Conservation (phyloP, 2,329 filamentous ascomycete species). For the Trichoderma hamatum region DNA sequence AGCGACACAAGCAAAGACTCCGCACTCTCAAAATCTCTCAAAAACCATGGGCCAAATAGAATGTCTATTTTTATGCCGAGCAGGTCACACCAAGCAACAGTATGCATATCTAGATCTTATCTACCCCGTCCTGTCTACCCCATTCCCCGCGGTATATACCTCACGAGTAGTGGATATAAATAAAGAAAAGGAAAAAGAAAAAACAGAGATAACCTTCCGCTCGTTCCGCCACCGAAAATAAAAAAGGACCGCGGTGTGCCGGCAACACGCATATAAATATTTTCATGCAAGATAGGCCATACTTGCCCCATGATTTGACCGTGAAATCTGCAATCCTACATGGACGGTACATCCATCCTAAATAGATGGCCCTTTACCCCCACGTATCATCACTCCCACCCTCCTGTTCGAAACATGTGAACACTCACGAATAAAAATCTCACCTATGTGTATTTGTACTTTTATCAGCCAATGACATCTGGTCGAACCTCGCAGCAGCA, state of each 20-base stretch:
- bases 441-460: not conserved
- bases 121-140: not conserved
- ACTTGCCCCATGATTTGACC: conserved; percentile 8
- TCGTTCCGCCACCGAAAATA: not conserved
- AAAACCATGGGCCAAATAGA: not conserved
- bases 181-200: not conserved
- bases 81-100: not conserved
- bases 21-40: not conserved
- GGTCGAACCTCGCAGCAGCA: not conserved
- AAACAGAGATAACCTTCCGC: conserved; percentile 7
- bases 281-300: conserved; percentile 11
- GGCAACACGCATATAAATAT: not conserved
- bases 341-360: not conserved
- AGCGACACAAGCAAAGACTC: not conserved
- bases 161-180: not conserved
- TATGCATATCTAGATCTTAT: conserved; percentile 11
- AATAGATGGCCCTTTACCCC: not conserved
- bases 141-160: not conserved
- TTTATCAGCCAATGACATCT: not conserved
- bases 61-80: not conserved
- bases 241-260: not conserved
- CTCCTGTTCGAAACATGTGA: not conserved
- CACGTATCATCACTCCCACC: not conserved
- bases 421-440: not conserved
- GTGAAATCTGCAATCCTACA: conserved; percentile 4